Percentiles rank a stretch among this genome's conserved stretches.
phyloP scores from a whole-genome alignment of 352 stramenopile species.

The Pythium pyrilobum region DNA sequence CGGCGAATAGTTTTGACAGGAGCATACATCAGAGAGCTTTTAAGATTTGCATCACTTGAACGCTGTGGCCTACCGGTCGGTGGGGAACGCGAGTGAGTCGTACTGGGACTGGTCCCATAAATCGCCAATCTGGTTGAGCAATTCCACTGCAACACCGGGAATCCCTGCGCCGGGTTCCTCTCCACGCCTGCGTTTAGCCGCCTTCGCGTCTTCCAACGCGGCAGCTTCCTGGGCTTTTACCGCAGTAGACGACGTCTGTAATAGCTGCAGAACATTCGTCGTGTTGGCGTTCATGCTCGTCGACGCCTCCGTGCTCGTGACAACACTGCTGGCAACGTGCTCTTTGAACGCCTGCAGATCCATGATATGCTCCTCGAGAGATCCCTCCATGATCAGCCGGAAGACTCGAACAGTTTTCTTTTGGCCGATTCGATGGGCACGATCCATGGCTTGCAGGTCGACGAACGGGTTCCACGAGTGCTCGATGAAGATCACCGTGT shows the following conservation, averaged over 20 bases:
- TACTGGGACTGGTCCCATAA: conserved; percentile 84
- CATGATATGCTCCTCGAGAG: conserved; percentile 77
- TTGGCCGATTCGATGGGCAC: conserved; percentile 76
- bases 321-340: conserved; percentile 56
- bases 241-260: conserved; percentile 45
- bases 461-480: conserved; percentile 98
- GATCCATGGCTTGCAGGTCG: conserved; percentile 92
- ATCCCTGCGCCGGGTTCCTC: background rate
- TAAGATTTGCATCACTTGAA: no score
- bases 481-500: conserved; percentile 98
- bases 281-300: conserved; percentile 65
- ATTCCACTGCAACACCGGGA: conserved; percentile 26
- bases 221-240: conserved; percentile 33
- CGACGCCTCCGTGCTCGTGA: conserved; percentile 41
- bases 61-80: no score
- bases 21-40: conserved; percentile 1
- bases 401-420: conserved; percentile 69
- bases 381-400: conserved; percentile 65
- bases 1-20: conserved; percentile 17
- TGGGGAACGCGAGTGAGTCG: conserved; percentile 65
- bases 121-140: conserved; percentile 65
- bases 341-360: conserved; percentile 79
- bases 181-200: conserved; percentile 1
- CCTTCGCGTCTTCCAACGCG: background rate
- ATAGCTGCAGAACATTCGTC: conserved; percentile 50